phyloP scores from a whole-genome alignment of 768 basidiomycete genomes.

The Rickenella mellea region DNA sequence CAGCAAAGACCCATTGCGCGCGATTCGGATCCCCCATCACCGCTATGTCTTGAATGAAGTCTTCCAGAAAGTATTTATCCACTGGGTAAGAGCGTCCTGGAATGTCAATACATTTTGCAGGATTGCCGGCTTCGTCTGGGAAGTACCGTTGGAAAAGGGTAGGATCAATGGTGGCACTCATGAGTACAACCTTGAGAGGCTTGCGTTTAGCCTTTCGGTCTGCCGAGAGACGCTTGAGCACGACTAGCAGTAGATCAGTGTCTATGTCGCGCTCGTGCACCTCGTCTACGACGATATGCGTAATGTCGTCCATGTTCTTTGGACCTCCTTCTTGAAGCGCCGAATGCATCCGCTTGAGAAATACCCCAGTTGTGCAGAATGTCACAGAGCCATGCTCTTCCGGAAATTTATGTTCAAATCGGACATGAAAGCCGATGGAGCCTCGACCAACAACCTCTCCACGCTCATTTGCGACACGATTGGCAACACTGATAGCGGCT shows the following conservation, averaged over 20 bases:
- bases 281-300: conserved; percentile 91
- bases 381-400: conserved; percentile 77
- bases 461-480: conserved; percentile 85
- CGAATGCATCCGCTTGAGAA: conserved; percentile 78
- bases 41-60: conserved; percentile 49
- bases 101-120: conserved; percentile 66
- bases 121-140: conserved; percentile 43
- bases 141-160: conserved; percentile 87
- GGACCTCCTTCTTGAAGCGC: conserved; percentile 41
- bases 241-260: conserved; percentile 82
- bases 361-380: conserved; percentile 89
- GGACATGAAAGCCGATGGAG: conserved; percentile 84
- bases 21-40: conserved; percentile 21
- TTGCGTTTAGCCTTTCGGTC: conserved; percentile 62
- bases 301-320: conserved; percentile 59
- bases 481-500: conserved; percentile 85
- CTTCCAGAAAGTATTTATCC: conserved; percentile 69
- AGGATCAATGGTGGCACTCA: conserved; percentile 95
- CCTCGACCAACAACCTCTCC: conserved; percentile 55
- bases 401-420: conserved; percentile 78
- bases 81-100: conserved; percentile 94
- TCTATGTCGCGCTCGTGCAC: conserved; percentile 95
- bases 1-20: conserved; percentile 53
- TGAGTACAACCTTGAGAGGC: conserved; percentile 79
- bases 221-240: conserved; percentile 73